phyloP scores from a whole-genome alignment of 805 yeast species.

The Wickerhamiella lipophila region DNA sequence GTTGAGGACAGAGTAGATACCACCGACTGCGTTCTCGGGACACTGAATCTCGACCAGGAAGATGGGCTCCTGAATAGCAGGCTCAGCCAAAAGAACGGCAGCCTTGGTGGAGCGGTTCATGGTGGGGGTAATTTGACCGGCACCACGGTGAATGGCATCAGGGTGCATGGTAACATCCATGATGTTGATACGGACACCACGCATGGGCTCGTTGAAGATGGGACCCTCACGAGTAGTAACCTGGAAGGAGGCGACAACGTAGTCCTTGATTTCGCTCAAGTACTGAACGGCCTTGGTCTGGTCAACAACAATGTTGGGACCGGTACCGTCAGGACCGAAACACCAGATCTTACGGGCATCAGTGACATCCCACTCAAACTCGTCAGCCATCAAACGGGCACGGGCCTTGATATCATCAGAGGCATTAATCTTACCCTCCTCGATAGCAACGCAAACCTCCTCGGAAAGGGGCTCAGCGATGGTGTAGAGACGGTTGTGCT shows the following conservation, averaged over 20 bases:
- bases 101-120: slow-evolving; percentile 99
- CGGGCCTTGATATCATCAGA: slow-evolving; percentile 98
- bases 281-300: slow-evolving; percentile 99
- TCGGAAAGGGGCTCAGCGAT: slow-evolving; percentile 94
- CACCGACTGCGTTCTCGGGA: slow-evolving; percentile 99
- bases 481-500: slow-evolving; percentile 98
- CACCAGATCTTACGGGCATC: slow-evolving; percentile 99
- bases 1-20: slow-evolving; percentile 99
- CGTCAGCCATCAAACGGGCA: slow-evolving; percentile 98
- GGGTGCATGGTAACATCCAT: slow-evolving; percentile 98
- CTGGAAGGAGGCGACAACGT: slow-evolving; percentile 99
- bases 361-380: slow-evolving; percentile 98
- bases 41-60: slow-evolving; percentile 99
- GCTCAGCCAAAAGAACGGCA: slow-evolving; percentile 94
- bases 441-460: slow-evolving; percentile 86
- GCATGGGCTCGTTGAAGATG: slow-evolving; percentile 87
- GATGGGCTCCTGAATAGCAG: slow-evolving; percentile 98
- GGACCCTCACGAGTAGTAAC: slow-evolving; percentile 99
- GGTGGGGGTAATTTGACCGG: slow-evolving; percentile 99
- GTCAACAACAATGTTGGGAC: slow-evolving; percentile 97
- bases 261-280: slow-evolving; percentile 97
- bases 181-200: slow-evolving; percentile 95
- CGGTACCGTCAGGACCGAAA: slow-evolving; percentile 99
- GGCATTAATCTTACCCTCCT: slow-evolving; percentile 80
- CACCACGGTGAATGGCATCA: slow-evolving; percentile 99